Percentiles rank a stretch among this genome's conserved stretches.
Evolutionary conservation across 257 asterid genomes (phyloP).

Genomic region (Solanum bukasovii): DNA sequence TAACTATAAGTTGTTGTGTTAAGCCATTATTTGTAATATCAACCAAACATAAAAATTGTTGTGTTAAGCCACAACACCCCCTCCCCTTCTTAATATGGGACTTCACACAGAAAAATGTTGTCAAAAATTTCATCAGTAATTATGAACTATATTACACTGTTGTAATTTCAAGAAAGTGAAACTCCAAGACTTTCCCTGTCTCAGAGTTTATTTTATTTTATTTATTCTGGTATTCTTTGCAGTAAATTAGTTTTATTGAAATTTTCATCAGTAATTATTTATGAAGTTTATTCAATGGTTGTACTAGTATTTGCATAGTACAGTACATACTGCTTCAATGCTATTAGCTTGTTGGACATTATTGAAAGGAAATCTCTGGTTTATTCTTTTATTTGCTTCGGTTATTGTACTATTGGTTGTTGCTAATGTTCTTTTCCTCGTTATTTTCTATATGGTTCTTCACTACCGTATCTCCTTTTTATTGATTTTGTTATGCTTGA

Average conservation of each 20-base stretch:
- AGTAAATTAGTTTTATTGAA: neutral
- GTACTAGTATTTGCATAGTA: neutral
- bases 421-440: no score
- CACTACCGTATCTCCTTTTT: no score
- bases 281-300: neutral
- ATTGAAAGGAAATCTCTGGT: no score
- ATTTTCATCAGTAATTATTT: neutral
- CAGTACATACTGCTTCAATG: neutral
- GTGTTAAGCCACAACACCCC: slow-evolving; percentile 18
- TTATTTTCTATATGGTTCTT: no score
- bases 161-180: neutral
- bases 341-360: neutral
- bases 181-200: neutral
- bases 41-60: slow-evolving; percentile 13
- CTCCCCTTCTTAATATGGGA: slow-evolving; percentile 33
- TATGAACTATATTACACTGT: neutral
- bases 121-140: neutral
- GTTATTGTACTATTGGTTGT: no score
- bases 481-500: no score
- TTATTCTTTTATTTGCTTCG: no score
- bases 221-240: neutral
- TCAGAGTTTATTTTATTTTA: neutral
- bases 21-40: slow-evolving; percentile 28
- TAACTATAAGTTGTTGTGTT: no score
- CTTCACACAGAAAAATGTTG: slow-evolving; percentile 19